Evolutionary conservation across 78 protist species (phyloP).

Genomic region (Bodo saltans): DNA sequence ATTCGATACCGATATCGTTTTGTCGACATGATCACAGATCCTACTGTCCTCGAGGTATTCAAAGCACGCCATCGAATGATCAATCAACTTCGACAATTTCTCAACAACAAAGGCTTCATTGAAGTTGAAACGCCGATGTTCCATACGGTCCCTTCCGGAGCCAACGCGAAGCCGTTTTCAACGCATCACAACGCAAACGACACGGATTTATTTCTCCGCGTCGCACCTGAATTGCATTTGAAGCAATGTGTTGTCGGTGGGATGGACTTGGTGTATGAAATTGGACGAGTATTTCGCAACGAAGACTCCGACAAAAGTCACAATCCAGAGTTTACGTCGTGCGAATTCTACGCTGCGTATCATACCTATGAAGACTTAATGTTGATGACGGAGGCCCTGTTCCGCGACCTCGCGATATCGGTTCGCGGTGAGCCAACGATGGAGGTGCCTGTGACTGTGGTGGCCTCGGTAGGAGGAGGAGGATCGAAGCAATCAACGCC

Average conservation of each 20-base stretch:
- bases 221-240: constrained; percentile 99
- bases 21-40: constrained; percentile 92
- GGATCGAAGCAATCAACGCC: too few relatives aligned
- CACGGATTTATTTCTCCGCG: constrained; percentile 91
- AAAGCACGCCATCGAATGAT: constrained; percentile 71
- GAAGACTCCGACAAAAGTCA: constrained; percentile 97
- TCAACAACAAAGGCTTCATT: constrained; percentile 77
- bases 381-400: constrained; percentile 85
- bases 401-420: constrained; percentile 52
- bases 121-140: constrained; percentile 98
- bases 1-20: constrained; percentile 89
- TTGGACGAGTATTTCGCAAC: constrained; percentile 98
- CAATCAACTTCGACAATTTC: constrained; percentile 70
- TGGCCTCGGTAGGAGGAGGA: too few relatives aligned
- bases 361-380: constrained; percentile 99
- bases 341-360: constrained; percentile 99
- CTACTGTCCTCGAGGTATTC: constrained; percentile 53
- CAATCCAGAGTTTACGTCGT: constrained; percentile 99
- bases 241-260: constrained; percentile 98
- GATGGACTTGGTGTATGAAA: constrained; percentile 97
- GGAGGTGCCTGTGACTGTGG: constrained; percentile 54
- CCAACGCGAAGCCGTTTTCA: constrained; percentile 96
- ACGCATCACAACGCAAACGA: constrained; percentile 96
- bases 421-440: neutral
- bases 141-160: constrained; percentile 96